A percentile compares a stretch with the other conserved stretches of the same genome.
Conservation (phyloP, 345 rosid genomes). For the Salix arbutifolia region DNA sequence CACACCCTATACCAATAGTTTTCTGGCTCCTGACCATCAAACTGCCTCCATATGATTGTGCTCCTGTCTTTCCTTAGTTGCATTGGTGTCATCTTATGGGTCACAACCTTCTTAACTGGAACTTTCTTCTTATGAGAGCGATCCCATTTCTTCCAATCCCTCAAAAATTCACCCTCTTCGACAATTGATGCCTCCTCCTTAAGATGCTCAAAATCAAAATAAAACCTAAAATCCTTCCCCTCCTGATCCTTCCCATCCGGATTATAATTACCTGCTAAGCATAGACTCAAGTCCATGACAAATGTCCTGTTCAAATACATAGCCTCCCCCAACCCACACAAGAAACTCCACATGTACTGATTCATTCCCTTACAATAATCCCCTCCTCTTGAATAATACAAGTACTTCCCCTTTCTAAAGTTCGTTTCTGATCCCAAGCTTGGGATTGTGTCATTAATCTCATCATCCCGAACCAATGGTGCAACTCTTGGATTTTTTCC, state of each 20-base stretch:
- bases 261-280: conserved; percentile 60
- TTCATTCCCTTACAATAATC: conserved; percentile 98
- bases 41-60: conserved; percentile 82
- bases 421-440: conserved; percentile 21
- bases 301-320: conserved; percentile 86
- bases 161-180: conserved; percentile 71
- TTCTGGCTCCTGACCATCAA: conserved; percentile 76
- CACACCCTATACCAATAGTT: conserved; percentile 94
- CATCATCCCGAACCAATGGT: conserved; percentile 16
- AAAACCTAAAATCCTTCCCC: conserved; percentile 81
- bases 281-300: conserved; percentile 84
- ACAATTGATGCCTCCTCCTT: conserved; percentile 73
- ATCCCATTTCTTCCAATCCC: conserved; percentile 86
- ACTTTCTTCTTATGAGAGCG: conserved; percentile 63
- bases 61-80: conserved; percentile 74
- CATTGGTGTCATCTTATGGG: conserved; percentile 60
- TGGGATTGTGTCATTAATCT: conserved; percentile 30
- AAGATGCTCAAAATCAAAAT: conserved; percentile 89
- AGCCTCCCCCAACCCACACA: conserved; percentile 94
- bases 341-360: conserved; percentile 89
- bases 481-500: conserved; percentile 13
- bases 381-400: conserved; percentile 84
- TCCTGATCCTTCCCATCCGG: conserved; percentile 70
- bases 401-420: conserved; percentile 71
- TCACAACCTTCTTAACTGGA: conserved; percentile 66